These are phyloP conservation scores for Ceratocystis ficicola DNA, from an alignment of 2,329 filamentous ascomycete species.

Conservation along the genomic window DNA sequence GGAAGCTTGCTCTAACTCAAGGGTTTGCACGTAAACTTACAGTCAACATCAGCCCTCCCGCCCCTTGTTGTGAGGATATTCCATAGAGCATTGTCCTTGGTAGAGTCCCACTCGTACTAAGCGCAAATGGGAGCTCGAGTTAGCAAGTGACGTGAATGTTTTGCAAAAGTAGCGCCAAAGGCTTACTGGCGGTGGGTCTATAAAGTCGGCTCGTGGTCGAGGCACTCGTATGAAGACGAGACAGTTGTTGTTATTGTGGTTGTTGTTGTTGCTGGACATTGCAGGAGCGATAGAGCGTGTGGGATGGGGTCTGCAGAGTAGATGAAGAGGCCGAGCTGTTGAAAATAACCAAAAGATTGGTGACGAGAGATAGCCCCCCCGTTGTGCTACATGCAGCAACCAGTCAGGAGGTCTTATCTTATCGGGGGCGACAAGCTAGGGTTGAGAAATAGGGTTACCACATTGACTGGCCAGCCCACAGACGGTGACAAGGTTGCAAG, in stretches of 20 bases:
- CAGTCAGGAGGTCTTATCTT: constrained; percentile 1
- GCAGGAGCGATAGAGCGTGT: neutral
- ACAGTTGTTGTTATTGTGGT: constrained; percentile 29
- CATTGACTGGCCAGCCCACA: too few species aligned
- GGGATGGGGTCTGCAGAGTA: neutral
- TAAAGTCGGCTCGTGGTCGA: constrained; percentile 73
- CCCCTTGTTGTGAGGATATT: constrained; percentile 72
- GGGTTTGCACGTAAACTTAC: constrained; percentile 38
- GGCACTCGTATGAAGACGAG: constrained; percentile 85
- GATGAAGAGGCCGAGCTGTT: neutral
- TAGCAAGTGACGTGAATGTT: neutral
- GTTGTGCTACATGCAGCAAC: neutral
- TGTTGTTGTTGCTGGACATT: neutral
- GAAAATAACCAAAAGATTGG: neutral
- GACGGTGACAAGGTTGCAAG: too few species aligned
- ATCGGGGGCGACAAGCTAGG: neutral
- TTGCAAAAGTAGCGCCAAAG: neutral
- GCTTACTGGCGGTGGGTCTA: constrained; percentile 74
- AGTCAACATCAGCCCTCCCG: constrained; percentile 68
- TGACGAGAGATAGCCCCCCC: too few species aligned
- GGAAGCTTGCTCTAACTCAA: neutral
- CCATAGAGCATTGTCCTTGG: constrained; percentile 83
- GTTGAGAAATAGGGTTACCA: too few species aligned
- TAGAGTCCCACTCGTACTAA: constrained; percentile 56
- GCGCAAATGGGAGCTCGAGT: neutral